Percentiles rank a stretch among this genome's conserved stretches.
Conservation (phyloP, 2,329 filamentous ascomycete genomes). For the Cladorrhinum sp. region DNA sequence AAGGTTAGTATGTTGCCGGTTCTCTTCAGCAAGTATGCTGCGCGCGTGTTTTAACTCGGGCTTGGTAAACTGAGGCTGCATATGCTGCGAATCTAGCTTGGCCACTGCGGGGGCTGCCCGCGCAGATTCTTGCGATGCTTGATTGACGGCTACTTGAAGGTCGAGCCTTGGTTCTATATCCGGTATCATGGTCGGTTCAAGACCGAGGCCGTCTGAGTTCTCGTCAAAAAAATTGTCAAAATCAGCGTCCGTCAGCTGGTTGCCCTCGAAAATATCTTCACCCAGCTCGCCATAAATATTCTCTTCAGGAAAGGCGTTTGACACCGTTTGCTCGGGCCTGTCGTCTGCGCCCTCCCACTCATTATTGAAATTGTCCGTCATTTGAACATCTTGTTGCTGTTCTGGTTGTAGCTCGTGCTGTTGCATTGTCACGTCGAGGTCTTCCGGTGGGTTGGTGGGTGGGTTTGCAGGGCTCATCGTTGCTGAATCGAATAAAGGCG, state of each 20-base stretch:
- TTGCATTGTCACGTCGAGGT: conserved; percentile 37
- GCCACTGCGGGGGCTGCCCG: conserved; percentile 7
- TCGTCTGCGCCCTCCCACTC: conserved; percentile 42
- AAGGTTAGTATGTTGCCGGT: conserved; percentile 29
- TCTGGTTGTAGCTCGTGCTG: neutral
- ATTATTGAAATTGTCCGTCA: conserved; percentile 34
- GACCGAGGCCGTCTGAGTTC: conserved; percentile 40
- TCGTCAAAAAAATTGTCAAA: conserved; percentile 69
- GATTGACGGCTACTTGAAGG: conserved; percentile 17
- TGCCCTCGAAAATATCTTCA: conserved; percentile 68
- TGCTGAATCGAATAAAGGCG: conserved; percentile 55
- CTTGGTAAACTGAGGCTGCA: conserved; percentile 50
- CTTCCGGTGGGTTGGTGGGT: conserved; percentile 31
- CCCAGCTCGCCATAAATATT: conserved; percentile 68
- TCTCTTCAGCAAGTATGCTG: conserved; percentile 48
- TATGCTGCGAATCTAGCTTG: conserved; percentile 11
- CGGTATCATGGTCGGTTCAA: conserved; percentile 36
- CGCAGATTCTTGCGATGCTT: conserved; percentile 1
- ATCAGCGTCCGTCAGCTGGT: conserved; percentile 75
- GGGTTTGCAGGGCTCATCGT: conserved; percentile 54
- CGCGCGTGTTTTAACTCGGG: conserved; percentile 58
- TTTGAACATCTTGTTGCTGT: conserved; percentile 25
- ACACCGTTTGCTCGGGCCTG: conserved; percentile 44
- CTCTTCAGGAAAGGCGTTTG: conserved; percentile 45
- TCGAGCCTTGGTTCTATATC: conserved; percentile 28